These are phyloP conservation scores for Fraxinus albicans DNA, from an alignment of 305 asterid species.

Conservation along the genomic window DNA sequence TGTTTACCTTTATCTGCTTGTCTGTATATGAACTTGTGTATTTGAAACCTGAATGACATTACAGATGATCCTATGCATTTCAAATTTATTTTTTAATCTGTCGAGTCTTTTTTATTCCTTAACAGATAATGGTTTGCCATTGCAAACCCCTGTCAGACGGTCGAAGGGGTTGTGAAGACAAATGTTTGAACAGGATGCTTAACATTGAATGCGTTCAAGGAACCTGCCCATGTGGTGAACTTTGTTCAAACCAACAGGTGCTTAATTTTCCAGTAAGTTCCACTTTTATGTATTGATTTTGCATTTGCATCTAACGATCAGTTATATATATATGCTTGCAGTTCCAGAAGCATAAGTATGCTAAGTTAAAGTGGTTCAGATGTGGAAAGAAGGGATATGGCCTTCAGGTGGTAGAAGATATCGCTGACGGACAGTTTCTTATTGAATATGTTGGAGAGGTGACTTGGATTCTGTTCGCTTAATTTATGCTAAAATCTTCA, in stretches of 20 bases:
- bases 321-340: slow-evolving; percentile 33
- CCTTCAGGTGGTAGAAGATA: slow-evolving; percentile 66
- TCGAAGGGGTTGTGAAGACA: slow-evolving; percentile 76
- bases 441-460: slow-evolving; percentile 98
- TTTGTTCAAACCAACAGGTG: slow-evolving; percentile 92
- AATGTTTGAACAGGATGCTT: slow-evolving; percentile 85
- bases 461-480: slow-evolving; percentile 23
- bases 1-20: slow-evolving; percentile 12
- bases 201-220: slow-evolving; percentile 84
- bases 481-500: not conserved
- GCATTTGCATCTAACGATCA: not conserved
- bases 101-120: slow-evolving; percentile 1
- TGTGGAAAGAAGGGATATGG: slow-evolving; percentile 96
- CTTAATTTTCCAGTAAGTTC: slow-evolving; percentile 12
- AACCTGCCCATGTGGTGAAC: slow-evolving; percentile 86
- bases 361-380: slow-evolving; percentile 64
- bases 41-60: slow-evolving; percentile 13
- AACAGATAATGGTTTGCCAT: slow-evolving; percentile 90
- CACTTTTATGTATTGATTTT: slow-evolving; percentile 13
- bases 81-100: not conserved
- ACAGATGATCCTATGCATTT: slow-evolving; percentile 13
- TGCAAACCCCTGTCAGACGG: slow-evolving; percentile 82
- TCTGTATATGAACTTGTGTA: slow-evolving; percentile 1
- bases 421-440: slow-evolving; percentile 77
- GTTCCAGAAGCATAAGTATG: slow-evolving; percentile 84